Evolutionary conservation across 495 filamentous ascomycete species (phyloP), one percentile per base, ranked within the genome.

Genomic region (Neurospora cerealis): DNA sequence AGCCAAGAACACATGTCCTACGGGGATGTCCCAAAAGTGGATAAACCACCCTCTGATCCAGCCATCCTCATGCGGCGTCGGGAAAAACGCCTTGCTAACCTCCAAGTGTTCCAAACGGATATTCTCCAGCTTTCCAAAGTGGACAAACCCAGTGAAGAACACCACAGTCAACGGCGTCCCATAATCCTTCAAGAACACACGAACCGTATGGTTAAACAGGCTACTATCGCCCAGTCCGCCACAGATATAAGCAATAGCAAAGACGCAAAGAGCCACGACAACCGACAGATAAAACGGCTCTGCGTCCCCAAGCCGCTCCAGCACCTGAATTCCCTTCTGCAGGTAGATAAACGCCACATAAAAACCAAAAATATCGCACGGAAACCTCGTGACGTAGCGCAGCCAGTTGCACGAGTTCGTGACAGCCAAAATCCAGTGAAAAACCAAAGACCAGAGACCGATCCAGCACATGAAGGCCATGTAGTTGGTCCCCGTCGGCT

Each of bases 281-380:
- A 95, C 88, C 38, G 90, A 92, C 39, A 96, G 85, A 76, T 93
- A 94, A 69, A 93, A 92, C 6, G 90, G 83, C 40, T 89, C 88
- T 4, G 74, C 79, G 70, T 81, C 76, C 66, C 83, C 84, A 9
- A 87, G 82, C 4, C 89, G 86, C 73, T 90, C 89, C 1, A 96
- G 84, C 38, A 95, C 91, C 78, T 95, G 92, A 72, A 95, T 89
- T 7, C 93, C 93, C 79, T 94, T 95, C 74, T 95, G 92, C 17
- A 96, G 85, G 78, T 96, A 96, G 79, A 95, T 93, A 79, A 91
- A 92, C 69, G 92, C 93, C 60, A 96, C 93, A 79, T 96, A 96
- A 80, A 95, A 94, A 6, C 93, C 93, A 77, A 96, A 95, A 75
- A 93, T 93, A 78, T 96, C 93, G 78, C 93, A 94, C 48, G 92